A percentile compares a stretch with the other conserved stretches of the same genome.
Evolutionary conservation across 108 stramenopile species (phyloP).

Genomic region (Chaetoceros tenuissimus): DNA sequence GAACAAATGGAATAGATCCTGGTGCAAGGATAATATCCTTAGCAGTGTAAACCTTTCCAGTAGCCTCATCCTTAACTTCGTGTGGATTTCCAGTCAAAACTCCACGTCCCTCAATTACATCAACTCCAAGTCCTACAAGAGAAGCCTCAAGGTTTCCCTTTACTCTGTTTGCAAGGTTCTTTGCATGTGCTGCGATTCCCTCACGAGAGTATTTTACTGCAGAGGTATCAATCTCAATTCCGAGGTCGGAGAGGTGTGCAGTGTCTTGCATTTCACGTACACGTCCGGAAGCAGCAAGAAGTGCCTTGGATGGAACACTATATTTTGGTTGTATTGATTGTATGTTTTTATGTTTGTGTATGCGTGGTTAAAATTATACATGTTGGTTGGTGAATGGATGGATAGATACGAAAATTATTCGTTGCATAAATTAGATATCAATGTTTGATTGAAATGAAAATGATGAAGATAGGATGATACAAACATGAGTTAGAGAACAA

Average conservation of each 20-base stretch:
- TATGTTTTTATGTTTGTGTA: no score
- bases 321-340: no score
- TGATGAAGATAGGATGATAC: no score
- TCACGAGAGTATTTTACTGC: constrained; percentile 81
- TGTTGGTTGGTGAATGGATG: background rate
- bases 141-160: constrained; percentile 90
- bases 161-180: constrained; percentile 88
- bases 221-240: constrained; percentile 68
- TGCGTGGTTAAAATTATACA: no score
- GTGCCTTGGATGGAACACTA: constrained; percentile 91
- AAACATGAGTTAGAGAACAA: no score
- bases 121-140: constrained; percentile 77
- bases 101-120: constrained; percentile 82
- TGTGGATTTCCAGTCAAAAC: constrained; percentile 72
- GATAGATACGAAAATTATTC: background rate
- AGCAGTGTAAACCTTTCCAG: constrained; percentile 84
- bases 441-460: no score
- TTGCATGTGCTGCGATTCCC: constrained; percentile 91
- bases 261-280: constrained; percentile 89
- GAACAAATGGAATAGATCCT: constrained; percentile 96
- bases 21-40: constrained; percentile 98
- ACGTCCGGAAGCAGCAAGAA: constrained; percentile 92
- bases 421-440: no score
- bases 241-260: constrained; percentile 66
- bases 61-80: constrained; percentile 76